Evolutionary conservation across 2,329 filamentous ascomycete species (phyloP), one percentile per base, ranked within the genome.

Genomic region (Colletotrichum musae): DNA sequence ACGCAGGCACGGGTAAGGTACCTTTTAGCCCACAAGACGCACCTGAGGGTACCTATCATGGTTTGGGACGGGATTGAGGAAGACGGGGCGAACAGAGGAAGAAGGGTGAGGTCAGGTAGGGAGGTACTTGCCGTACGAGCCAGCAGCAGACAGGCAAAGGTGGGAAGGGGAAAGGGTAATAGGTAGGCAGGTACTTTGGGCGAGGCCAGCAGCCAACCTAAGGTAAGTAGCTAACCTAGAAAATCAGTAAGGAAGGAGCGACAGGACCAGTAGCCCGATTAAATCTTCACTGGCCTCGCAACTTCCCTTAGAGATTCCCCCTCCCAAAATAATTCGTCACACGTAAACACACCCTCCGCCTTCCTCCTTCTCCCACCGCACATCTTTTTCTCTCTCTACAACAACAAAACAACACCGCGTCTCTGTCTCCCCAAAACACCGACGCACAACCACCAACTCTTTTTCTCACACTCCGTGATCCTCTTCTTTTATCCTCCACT

Each of bases 251-350:
- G 58, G 41, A 63, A 62, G 41, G 39, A 52, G 62, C 54, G 67
- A 60, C 53, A 59, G 60, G 67, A 41, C 64, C 68, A 68, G 21
- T 24, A 24, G 58, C 64, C 62, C 58, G 64, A 68, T 68, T 70
- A 70, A 70, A 68, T 70, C 68, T 70, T 70, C 68, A 70, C 53
- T 58, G 58, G 58, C 58, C 64, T 68, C 53, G 64, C 64, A 70
- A 68, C 68, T 70, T 68, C 64, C 68, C 64, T 63, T 61, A 51
- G 54, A 65, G 47, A 58, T 51, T 43, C 45, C 54, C 62, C 59
- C 64, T 64, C 68, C 68, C 64, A 70, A 64, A 70, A 70, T 67
- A 67, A 68, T 68, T 70, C 68, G 68, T 70, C 68, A 70, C 68
- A 70, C 68, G 64, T 70, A 70, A 70, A 70, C 68, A 70, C 57